Base-by-base conservation (phyloP, 805 yeast genomes). In the Tetrapisispora arboricola region DNA sequence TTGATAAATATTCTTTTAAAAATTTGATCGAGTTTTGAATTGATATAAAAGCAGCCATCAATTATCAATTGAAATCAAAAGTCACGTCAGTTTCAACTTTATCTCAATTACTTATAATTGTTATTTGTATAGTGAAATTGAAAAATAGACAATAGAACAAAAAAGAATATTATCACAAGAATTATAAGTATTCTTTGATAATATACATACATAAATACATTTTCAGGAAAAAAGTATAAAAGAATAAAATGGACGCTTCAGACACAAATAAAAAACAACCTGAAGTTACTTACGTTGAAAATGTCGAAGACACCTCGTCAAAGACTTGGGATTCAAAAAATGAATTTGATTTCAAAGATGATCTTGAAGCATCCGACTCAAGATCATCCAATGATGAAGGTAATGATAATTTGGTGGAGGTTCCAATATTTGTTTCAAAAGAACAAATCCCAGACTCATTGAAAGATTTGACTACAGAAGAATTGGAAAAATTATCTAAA, bases 401-500 rank as follows among this genome's bases (percentile, higher is more conserved):
- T 17, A 38, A 40, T 8, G 34, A 32, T 4, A 15, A n/a, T 11
- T n/a, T 16, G 8, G 37, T 21, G 4, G 41, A 39, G 12, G 36
- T 18, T 9, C 25, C 44, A 1, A 42, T 47, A 18, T 47, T 44
- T 21, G 42, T 38, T 16, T 32, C 46, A 18, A 45, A 44, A 10
- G 44, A 44, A 20, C n/a, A 41, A 9, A 45, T 43, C 26, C 59
- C 61, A 11, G 60, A 55, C 1, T 44, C 53, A 1, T 36, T 56
- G 19, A 42, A 40, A 35, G 38, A 44, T 19, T 35, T 47, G 20
- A 40, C 55, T 9, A 49, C 48, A n/a, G 75, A 65, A 32, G 78
- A 75, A 46, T 61, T 75, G 11, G 65, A 56, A 19, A 52, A 44
- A 4, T 50, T 74, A 36, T 73, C 72, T 46, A 58, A 49, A 39